Conservation (phyloP, 106 monocot species). For the Triglochin maritima region DNA sequence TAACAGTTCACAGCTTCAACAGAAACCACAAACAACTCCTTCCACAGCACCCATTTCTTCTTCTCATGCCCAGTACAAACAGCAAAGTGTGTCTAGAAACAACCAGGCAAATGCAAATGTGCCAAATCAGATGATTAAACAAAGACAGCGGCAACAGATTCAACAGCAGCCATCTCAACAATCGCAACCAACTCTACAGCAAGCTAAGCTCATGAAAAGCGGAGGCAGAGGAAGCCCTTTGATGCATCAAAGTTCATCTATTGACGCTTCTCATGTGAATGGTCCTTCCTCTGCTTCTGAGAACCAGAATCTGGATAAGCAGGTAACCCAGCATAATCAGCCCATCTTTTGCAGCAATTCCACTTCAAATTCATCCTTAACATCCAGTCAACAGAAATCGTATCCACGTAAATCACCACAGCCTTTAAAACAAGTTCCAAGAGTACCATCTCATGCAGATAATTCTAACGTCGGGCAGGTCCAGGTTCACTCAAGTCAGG, state of each 20-base stretch:
- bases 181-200: conserved; percentile 26
- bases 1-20: conserved; percentile 41
- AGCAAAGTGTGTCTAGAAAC: conserved; percentile 32
- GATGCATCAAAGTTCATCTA: conserved; percentile 48
- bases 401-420: conserved; percentile 26
- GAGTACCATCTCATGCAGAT: conserved; percentile 38
- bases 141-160: conserved; percentile 47
- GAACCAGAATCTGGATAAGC: conserved; percentile 51
- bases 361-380: conserved; percentile 22
- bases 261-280: conserved; percentile 40
- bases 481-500: conserved; percentile 25
- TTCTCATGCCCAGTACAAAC: conserved; percentile 43
- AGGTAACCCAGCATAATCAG: conserved; percentile 32
- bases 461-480: conserved; percentile 23
- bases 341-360: conserved; percentile 32
- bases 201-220: conserved; percentile 44
- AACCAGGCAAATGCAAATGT: conserved; percentile 16
- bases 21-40: conserved; percentile 36
- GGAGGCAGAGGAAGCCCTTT: conserved; percentile 41
- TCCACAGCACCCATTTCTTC: conserved; percentile 19
- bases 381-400: conserved; percentile 35
- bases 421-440: conserved; percentile 28
- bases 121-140: conserved; percentile 46
- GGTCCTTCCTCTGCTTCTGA: conserved; percentile 19
- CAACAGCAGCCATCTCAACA: conserved; percentile 48